Evolutionary conservation across 768 basidiomycete genomes (phyloP).

Genomic region (Crepidotus variabilis): DNA sequence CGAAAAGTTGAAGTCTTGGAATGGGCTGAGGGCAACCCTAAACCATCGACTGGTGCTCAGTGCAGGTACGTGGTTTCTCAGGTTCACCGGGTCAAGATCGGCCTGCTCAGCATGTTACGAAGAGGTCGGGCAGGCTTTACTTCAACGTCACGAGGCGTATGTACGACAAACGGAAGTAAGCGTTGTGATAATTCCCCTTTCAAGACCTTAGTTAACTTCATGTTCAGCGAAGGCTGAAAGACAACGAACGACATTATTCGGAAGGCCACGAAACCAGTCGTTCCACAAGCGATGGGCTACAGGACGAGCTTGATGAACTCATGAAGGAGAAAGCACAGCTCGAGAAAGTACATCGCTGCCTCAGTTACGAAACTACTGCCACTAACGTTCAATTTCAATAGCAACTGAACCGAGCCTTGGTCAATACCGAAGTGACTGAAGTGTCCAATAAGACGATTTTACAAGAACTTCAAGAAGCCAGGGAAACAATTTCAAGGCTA

Average conservation of each 20-base stretch:
- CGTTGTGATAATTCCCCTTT: slow-evolving; percentile 7
- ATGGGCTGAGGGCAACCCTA: slow-evolving; percentile 60
- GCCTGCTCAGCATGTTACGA: slow-evolving; percentile 3
- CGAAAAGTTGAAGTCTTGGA: slow-evolving; percentile 61
- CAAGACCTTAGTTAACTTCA: slow-evolving; percentile 4
- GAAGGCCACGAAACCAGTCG: slow-evolving; percentile 6
- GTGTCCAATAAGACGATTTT: slow-evolving; percentile 70
- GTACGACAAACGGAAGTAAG: slow-evolving; percentile 67
- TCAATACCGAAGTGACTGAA: slow-evolving; percentile 81
- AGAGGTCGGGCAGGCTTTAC: slow-evolving; percentile 90
- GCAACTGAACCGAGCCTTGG: slow-evolving; percentile 74
- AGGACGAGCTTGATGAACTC: slow-evolving; percentile 29
- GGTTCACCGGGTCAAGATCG: background rate
- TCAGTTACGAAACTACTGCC: background rate
- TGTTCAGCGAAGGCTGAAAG: slow-evolving; percentile 15
- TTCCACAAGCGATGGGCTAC: slow-evolving; percentile 15
- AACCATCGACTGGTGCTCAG: slow-evolving; percentile 79
- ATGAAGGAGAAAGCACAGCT: slow-evolving; percentile 57
- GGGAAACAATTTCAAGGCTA: slow-evolving; percentile 60
- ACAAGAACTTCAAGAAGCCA: slow-evolving; percentile 73
- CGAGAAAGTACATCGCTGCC: slow-evolving; percentile 46
- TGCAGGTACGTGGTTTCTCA: slow-evolving; percentile 60
- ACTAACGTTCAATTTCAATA: slow-evolving; percentile 21
- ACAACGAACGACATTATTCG: slow-evolving; percentile 12
- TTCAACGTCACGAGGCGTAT: slow-evolving; percentile 85